A percentile compares a stretch with the other conserved stretches of the same genome.
Conservation (phyloP, 176 grass and related monocot genomes). For the Avena eriantha region DNA sequence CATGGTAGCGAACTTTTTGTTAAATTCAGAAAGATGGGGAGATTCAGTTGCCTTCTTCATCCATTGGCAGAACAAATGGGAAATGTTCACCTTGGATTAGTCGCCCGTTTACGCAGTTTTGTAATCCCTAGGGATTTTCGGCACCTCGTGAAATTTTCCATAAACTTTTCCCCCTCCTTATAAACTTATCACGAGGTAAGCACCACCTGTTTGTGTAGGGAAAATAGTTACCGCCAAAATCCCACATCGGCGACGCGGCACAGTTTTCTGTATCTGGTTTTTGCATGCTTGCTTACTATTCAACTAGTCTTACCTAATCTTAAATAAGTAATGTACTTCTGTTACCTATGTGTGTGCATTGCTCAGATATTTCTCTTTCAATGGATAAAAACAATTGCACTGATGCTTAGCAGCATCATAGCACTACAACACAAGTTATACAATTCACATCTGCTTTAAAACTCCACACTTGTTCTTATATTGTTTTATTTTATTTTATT, state of each 20-base stretch:
- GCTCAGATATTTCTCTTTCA: slow-evolving; percentile 19
- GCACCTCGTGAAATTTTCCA: not conserved
- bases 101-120: not conserved
- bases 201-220: too few relatives aligned
- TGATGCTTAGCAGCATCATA: slow-evolving; percentile 42
- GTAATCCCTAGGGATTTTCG: not conserved
- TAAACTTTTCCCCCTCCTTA: too few relatives aligned
- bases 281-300: too few relatives aligned
- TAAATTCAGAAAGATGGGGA: not conserved
- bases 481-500: slow-evolving; percentile 10
- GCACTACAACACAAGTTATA: slow-evolving; percentile 38
- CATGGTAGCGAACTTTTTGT: not conserved
- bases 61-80: not conserved
- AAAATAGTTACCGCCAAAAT: too few relatives aligned
- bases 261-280: too few relatives aligned
- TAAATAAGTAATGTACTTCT: too few relatives aligned
- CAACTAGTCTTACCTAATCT: too few relatives aligned
- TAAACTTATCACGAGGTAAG: too few relatives aligned
- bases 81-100: not conserved
- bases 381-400: slow-evolving; percentile 1
- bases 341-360: too few relatives aligned
- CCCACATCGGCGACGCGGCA: too few relatives aligned
- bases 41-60: not conserved
- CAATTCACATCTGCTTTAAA: slow-evolving; percentile 1
- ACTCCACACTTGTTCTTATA: not conserved